Evolutionary conservation across 495 filamentous ascomycete genomes (phyloP).

Genomic region (Penicillium diatomitis): DNA sequence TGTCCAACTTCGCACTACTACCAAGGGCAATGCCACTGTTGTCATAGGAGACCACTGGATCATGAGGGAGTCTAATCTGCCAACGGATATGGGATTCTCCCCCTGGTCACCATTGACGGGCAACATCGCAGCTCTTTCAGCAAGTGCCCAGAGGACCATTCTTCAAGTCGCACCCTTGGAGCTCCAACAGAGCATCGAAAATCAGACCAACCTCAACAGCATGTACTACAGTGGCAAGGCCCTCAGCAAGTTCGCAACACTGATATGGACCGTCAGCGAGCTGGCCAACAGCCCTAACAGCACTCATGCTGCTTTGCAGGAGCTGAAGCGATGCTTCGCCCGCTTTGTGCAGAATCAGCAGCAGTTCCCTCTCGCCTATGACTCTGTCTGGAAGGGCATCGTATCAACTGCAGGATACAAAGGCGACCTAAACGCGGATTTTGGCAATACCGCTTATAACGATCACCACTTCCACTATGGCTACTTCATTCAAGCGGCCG

Average conservation of each 20-base stretch:
- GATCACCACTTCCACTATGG: slow-evolving; percentile 93
- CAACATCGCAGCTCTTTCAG: slow-evolving; percentile 41
- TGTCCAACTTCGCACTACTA: slow-evolving; percentile 67
- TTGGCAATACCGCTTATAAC: slow-evolving; percentile 82
- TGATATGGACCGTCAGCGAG: slow-evolving; percentile 60
- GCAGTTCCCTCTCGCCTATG: slow-evolving; percentile 70
- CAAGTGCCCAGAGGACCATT: slow-evolving; percentile 44
- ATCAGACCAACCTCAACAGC: slow-evolving; percentile 68
- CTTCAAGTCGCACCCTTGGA: slow-evolving; percentile 52
- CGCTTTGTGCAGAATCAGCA: slow-evolving; percentile 70
- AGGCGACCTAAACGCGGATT: slow-evolving; percentile 65
- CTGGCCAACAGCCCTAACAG: slow-evolving; percentile 51
- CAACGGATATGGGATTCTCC: slow-evolving; percentile 60
- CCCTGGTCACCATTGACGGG: slow-evolving; percentile 59
- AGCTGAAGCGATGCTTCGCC: slow-evolving; percentile 69
- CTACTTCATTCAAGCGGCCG: slow-evolving; percentile 86
- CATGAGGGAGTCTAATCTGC: slow-evolving; percentile 64
- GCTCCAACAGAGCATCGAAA: slow-evolving; percentile 58
- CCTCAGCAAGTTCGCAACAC: slow-evolving; percentile 73
- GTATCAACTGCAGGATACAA: slow-evolving; percentile 72
- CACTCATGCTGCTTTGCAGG: slow-evolving; percentile 51
- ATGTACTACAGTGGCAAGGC: slow-evolving; percentile 97
- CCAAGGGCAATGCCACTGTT: slow-evolving; percentile 71
- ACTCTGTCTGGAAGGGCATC: slow-evolving; percentile 74
- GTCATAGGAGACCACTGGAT: slow-evolving; percentile 72